These are phyloP conservation scores for Aspergillus indologenus DNA, from an alignment of 495 filamentous ascomycete species.

Conservation along the genomic window DNA sequence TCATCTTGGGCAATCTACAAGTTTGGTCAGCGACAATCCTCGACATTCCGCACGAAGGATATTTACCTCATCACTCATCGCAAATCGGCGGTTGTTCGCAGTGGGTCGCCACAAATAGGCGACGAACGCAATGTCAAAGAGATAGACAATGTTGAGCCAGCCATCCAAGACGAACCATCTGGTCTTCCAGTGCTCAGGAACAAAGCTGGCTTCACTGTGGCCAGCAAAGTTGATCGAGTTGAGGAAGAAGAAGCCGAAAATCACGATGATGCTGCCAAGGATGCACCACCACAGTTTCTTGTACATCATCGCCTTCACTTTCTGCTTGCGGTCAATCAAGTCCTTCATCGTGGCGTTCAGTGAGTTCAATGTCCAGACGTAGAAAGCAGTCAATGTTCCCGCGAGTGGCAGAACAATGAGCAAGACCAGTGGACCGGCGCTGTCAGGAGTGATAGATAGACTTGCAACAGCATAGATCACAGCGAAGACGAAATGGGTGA, in stretches of 20 bases:
- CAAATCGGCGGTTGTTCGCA: conserved; percentile 93
- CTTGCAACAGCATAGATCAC: conserved; percentile 90
- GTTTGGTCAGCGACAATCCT: conserved; percentile 25
- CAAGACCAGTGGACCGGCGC: conserved; percentile 79
- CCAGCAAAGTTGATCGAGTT: conserved; percentile 94
- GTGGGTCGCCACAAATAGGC: conserved; percentile 98
- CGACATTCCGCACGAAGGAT: neutral
- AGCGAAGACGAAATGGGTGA: conserved; percentile 90
- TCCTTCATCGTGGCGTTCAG: conserved; percentile 95
- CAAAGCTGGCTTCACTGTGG: conserved; percentile 75
- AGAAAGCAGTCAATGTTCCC: conserved; percentile 91
- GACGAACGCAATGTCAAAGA: conserved; percentile 85
- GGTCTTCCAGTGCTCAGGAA: conserved; percentile 92
- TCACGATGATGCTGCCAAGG: conserved; percentile 83
- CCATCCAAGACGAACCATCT: conserved; percentile 97
- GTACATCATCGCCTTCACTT: conserved; percentile 92
- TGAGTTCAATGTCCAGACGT: conserved; percentile 97
- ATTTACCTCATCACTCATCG: conserved; percentile 92
- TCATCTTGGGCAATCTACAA: conserved; percentile 89
- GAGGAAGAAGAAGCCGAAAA: conserved; percentile 94
- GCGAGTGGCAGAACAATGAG: conserved; percentile 92
- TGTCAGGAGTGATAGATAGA: conserved; percentile 76
- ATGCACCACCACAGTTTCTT: conserved; percentile 99
- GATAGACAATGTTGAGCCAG: conserved; percentile 95
- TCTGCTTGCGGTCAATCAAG: conserved; percentile 87